Percentiles rank a stretch among this genome's conserved stretches.
phyloP scores from a whole-genome alignment of 495 filamentous ascomycete species.

The Letharia lupina region DNA sequence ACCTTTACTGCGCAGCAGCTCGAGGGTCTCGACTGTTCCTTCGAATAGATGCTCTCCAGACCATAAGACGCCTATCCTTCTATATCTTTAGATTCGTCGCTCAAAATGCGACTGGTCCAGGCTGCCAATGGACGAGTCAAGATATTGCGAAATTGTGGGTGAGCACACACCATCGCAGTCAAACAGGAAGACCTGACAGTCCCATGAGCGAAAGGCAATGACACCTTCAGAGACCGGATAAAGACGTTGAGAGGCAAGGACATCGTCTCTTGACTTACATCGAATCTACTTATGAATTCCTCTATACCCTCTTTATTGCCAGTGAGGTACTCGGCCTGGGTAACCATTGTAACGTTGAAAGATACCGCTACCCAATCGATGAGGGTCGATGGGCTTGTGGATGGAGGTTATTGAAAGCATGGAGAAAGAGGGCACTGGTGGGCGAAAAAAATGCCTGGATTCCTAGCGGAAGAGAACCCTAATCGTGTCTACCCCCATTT shows the following conservation, averaged over 20 bases:
- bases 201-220: constrained; percentile 7
- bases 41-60: constrained; percentile 84
- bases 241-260: background rate
- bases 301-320: constrained; percentile 66
- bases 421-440: background rate
- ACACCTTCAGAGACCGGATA: background rate
- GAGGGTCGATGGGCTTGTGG: background rate
- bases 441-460: too few relatives aligned
- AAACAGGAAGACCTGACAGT: constrained; percentile 75
- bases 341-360: constrained; percentile 11
- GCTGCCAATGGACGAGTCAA: background rate
- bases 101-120: background rate
- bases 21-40: constrained; percentile 71
- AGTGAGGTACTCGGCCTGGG: constrained; percentile 62
- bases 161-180: constrained; percentile 85
- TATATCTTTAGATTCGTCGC: constrained; percentile 29
- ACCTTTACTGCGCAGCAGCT: constrained; percentile 74
- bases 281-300: constrained; percentile 80
- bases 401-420: background rate
- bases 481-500: too few relatives aligned
- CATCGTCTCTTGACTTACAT: constrained; percentile 53
- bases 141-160: background rate
- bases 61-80: constrained; percentile 80
- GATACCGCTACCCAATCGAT: background rate
- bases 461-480: too few relatives aligned